These are phyloP conservation scores for Metschnikowia drakensbergensis DNA, from an alignment of 805 yeast genomes.

Conservation along the genomic window DNA sequence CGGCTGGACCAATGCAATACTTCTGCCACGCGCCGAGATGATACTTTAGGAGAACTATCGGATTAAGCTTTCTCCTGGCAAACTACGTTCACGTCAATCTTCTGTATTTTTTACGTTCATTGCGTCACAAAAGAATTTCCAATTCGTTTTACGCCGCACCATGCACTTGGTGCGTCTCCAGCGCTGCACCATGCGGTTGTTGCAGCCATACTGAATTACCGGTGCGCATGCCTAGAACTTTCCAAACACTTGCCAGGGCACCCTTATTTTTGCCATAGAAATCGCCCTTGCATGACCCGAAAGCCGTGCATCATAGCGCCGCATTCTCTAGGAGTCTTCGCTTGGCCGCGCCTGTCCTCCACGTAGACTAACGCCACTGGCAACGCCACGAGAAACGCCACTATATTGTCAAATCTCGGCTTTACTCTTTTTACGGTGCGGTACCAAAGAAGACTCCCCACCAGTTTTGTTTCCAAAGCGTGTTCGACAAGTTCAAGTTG, in stretches of 20 bases:
- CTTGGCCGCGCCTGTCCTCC: too few species aligned
- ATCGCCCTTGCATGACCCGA: background rate
- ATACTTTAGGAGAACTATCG: background rate
- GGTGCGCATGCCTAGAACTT: background rate
- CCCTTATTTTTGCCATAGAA: background rate
- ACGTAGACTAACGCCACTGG: too few species aligned
- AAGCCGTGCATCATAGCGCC: background rate
- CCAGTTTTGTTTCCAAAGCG: too few species aligned
- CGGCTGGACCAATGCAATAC: background rate
- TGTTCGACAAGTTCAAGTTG: too few species aligned
- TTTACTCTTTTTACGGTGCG: too few species aligned
- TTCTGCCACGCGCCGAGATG: background rate
- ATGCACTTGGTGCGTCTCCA: conserved; percentile 1
- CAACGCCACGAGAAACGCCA: too few species aligned
- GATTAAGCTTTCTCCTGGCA: background rate
- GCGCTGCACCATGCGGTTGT: conserved; percentile 1
- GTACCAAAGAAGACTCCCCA: too few species aligned
- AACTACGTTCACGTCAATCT: background rate
- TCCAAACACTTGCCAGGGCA: background rate
- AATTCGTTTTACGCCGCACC: conserved; percentile 1
- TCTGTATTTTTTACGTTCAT: background rate
- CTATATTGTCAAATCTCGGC: too few species aligned
- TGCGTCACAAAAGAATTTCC: conserved; percentile 1
- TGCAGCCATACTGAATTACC: conserved; percentile 1
- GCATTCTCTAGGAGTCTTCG: background rate